A percentile compares a stretch with the other conserved stretches of the same genome.
These are phyloP conservation scores for Danielozyma ontarioensis DNA, from an alignment of 805 yeast species.

Conservation along the genomic window DNA sequence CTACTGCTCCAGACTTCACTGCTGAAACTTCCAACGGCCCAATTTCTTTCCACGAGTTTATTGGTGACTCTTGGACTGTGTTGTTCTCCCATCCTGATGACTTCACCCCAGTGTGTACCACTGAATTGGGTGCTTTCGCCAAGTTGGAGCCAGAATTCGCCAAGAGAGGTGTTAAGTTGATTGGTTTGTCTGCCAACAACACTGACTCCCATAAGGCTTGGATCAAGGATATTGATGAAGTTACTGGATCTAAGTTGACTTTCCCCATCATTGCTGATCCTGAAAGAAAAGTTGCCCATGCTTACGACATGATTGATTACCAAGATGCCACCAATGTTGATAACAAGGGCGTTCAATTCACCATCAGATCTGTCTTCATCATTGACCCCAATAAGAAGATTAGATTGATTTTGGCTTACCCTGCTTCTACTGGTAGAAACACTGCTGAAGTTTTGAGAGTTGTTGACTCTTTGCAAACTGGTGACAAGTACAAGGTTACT, in stretches of 20 bases:
- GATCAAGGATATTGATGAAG: constrained; percentile 89
- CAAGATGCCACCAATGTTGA: constrained; percentile 70
- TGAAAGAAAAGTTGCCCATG: constrained; percentile 76
- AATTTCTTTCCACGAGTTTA: constrained; percentile 80
- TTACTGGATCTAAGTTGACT: constrained; percentile 66
- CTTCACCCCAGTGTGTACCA: constrained; percentile 95
- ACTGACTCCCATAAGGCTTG: constrained; percentile 76
- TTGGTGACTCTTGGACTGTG: constrained; percentile 83
- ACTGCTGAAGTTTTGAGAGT: constrained; percentile 89
- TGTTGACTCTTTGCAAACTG: constrained; percentile 79
- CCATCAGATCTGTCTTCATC: constrained; percentile 88
- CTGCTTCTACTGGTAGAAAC: constrained; percentile 94
- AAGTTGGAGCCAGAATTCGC: constrained; percentile 83
- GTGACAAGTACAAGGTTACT: constrained; percentile 77
- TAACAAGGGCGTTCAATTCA: constrained; percentile 67
- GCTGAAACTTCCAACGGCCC: constrained; percentile 81
- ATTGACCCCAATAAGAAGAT: constrained; percentile 89
- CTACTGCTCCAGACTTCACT: constrained; percentile 81
- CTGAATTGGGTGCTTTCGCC: constrained; percentile 93
- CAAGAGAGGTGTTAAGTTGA: constrained; percentile 78
- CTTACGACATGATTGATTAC: constrained; percentile 85
- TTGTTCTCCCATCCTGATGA: constrained; percentile 94
- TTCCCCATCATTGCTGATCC: constrained; percentile 92
- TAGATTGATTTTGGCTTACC: constrained; percentile 82
- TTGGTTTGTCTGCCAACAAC: constrained; percentile 86